Base-by-base conservation (phyloP, 306 rosid genomes). In the Vicia villosa region DNA sequence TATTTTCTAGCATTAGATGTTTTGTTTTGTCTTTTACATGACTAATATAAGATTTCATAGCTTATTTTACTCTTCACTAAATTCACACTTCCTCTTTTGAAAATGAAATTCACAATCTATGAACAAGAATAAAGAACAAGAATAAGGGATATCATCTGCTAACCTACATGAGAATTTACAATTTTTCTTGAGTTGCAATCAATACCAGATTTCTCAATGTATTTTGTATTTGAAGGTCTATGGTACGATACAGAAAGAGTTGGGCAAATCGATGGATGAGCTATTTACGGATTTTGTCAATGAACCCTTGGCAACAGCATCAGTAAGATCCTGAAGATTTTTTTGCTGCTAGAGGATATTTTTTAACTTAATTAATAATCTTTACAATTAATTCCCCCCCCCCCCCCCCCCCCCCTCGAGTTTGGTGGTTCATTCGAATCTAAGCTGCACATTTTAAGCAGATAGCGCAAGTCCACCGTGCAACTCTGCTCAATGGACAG, bases 381-480 rank as follows among this genome's bases (percentile, higher is more conserved):
- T 56, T 64, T 50, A 11, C 14, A 42, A 32, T 59, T 45, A n/a
- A n/a, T n/a, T n/a, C n/a, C n/a, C n/a, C n/a, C n/a, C n/a, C n/a
- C n/a, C n/a, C n/a, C n/a, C n/a, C n/a, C n/a, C n/a, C n/a, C n/a
- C n/a, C 51, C 40, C 36, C 51, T 64, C 20, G 59, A 69, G 37
- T 69, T 67, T 52, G 69, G 47, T 38, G 42, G 62, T 58, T 80
- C 40, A 19, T 72, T 63, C 49, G 36, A 68, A 70, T 64, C 43
- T 60, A 50, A 65, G 63, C 45, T 46, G 21, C 66, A 76, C 78
- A 38, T 58, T 84, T 66, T 60, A 66, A 78, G 80, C 82, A 95
- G 99, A 95, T 95, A 84, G 99, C 99, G 11, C 99, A 95, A 87
- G 99, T 91, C 57, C 99, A 91, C 73, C 89, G 96, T 46, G 97